Conservation (phyloP, 768 basidiomycete species). For the Suillus placidus region DNA sequence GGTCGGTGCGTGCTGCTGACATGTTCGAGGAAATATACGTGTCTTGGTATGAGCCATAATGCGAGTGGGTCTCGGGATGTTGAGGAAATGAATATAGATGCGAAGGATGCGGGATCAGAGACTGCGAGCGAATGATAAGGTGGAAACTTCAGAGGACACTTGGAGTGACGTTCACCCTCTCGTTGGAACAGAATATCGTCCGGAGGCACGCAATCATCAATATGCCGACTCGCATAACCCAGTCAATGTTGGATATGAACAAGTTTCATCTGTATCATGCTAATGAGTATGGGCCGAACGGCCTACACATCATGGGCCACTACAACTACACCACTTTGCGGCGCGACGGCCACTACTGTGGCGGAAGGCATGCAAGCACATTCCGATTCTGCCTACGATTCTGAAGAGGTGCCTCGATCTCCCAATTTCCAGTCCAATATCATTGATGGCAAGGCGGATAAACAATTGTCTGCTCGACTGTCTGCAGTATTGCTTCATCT, state of each 20-base stretch:
- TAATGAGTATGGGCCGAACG: no score
- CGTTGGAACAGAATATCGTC: constrained; percentile 12
- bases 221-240: constrained; percentile 47
- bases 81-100: background rate
- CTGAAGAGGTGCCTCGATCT: no score
- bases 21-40: constrained; percentile 61
- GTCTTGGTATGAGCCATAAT: constrained; percentile 28
- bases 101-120: background rate
- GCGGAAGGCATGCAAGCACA: no score
- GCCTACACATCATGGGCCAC: no score
- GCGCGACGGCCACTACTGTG: no score
- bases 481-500: no score
- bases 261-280: no score
- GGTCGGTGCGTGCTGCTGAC: constrained; percentile 46
- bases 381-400: no score
- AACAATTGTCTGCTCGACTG: no score
- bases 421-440: no score
- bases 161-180: background rate
- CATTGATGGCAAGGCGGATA: no score
- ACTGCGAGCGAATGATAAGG: background rate
- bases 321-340: no score
- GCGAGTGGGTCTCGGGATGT: background rate
- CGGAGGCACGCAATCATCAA: constrained; percentile 55
- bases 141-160: background rate
- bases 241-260: constrained; percentile 40